Evolutionary conservation across 306 rosid species (phyloP), one percentile per base, ranked within the genome.

Genomic region (Luffa acutangula): DNA sequence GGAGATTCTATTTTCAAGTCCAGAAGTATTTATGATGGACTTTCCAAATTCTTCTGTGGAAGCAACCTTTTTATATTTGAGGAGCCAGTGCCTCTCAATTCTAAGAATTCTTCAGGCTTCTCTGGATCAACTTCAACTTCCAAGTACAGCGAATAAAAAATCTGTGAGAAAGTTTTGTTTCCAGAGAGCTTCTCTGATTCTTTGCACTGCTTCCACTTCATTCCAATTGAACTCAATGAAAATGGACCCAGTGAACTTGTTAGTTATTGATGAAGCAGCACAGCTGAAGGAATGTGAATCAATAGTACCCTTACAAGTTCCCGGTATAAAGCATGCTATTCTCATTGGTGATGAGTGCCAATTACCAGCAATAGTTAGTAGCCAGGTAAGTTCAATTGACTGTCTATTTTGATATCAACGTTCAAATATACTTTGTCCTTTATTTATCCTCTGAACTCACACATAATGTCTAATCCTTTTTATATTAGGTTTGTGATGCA

Each of bases 201-300:
- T 93, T 70, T 89, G 81, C 88, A 91, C 97, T 21, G 90, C 89
- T 15, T 93, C 96, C 20, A 89, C 88, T 78, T 91, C 97, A 20
- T 88, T 48, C 83, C 83, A 81, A 83, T 83, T 93, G 39, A 90
- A 85, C 67, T 78, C 80, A 17, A 83, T 88, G 80, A 39, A 2
- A 52, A 89, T 88, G 85, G 18, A 80, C 33, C 93, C 96, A 6
- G 80, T 88, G 37, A 63, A 78, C 6, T 13, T 89, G 80, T 77
- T 93, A 71, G 90, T 91, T 45, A 87, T 93, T 79, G 97, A 93
- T 64, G 98, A 93, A 89, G 98, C 98, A 62, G 94, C 97, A 34
- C 97, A 91, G 48, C 52, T 93, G 64, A 91, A 82, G 74, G 98
- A 91, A 82, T 91, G 97, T 34, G 98, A 93, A 76, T 91, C 97